phyloP scores from a whole-genome alignment of 192 early-diverging fungal species.

The Phycomyces nitens region DNA sequence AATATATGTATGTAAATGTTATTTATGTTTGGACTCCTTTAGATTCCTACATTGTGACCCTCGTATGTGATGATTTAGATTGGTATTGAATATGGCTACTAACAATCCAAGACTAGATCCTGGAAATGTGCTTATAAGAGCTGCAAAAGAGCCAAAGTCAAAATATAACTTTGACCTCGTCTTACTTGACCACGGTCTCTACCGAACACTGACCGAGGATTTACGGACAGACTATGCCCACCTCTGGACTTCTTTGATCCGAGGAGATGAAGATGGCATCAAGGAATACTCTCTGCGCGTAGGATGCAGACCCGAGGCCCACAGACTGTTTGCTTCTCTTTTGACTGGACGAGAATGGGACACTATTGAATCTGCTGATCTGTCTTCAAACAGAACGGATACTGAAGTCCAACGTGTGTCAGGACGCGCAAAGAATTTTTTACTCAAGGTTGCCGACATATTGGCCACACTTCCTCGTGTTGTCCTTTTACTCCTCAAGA shows the following conservation, averaged over 20 bases:
- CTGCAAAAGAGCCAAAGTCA: conserved; percentile 28
- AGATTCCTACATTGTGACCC: conserved; percentile 87
- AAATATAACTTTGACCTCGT: conserved; percentile 86
- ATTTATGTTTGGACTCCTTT: conserved; percentile 12
- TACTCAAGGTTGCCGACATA: conserved; percentile 74
- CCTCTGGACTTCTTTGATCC: conserved; percentile 85
- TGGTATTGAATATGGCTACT: not conserved
- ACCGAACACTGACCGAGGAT: conserved; percentile 65
- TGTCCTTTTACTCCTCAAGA: conserved; percentile 84
- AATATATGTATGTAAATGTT: not conserved
- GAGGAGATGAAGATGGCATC: conserved; percentile 75
- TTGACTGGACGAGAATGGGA: conserved; percentile 86
- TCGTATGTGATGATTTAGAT: conserved; percentile 36
- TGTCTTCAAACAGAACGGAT: conserved; percentile 38
- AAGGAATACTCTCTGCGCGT: conserved; percentile 57
- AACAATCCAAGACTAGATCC: conserved; percentile 47
- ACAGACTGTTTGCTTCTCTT: conserved; percentile 83
- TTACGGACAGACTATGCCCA: conserved; percentile 84
- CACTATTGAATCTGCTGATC: conserved; percentile 46
- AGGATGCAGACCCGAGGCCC: conserved; percentile 67
- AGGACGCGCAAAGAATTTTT: conserved; percentile 52
- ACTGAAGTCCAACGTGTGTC: conserved; percentile 54
- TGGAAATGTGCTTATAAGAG: conserved; percentile 80
- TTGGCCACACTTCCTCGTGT: conserved; percentile 78
- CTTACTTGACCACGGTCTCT: conserved; percentile 86